These are phyloP conservation scores for Chiua virens DNA, from an alignment of 768 basidiomycete species.

Conservation along the genomic window DNA sequence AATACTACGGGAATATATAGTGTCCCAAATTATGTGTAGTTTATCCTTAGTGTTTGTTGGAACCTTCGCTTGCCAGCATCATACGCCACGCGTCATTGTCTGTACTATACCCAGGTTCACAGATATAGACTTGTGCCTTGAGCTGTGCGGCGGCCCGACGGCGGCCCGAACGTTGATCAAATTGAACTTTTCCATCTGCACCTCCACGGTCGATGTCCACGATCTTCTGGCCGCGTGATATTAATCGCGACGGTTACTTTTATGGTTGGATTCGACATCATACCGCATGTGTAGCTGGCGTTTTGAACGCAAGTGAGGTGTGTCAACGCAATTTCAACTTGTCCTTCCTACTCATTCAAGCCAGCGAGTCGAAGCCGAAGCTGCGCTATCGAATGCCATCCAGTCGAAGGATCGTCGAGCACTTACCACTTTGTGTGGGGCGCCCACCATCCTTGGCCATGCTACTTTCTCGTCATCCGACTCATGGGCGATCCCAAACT, in stretches of 20 bases:
- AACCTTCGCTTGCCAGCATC: neutral
- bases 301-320: slow-evolving; percentile 39
- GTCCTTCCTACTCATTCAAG: slow-evolving; percentile 1
- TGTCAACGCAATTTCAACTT: slow-evolving; percentile 3
- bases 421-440: slow-evolving; percentile 15
- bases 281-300: slow-evolving; percentile 50
- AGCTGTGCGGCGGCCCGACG: no score
- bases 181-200: no score
- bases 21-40: neutral
- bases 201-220: slow-evolving; percentile 30
- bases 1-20: slow-evolving; percentile 34
- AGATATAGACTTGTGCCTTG: no score
- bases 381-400: slow-evolving; percentile 6
- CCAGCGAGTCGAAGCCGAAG: slow-evolving; percentile 18
- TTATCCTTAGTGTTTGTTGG: neutral
- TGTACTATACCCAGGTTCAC: no score
- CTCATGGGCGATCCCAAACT: slow-evolving; percentile 25
- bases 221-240: slow-evolving; percentile 61
- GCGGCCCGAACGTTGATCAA: no score
- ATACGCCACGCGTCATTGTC: no score
- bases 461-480: slow-evolving; percentile 20
- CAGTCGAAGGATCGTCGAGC: slow-evolving; percentile 19
- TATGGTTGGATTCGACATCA: slow-evolving; percentile 58
- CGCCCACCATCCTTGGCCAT: slow-evolving; percentile 32
- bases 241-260: slow-evolving; percentile 45